Conservation (phyloP, 768 basidiomycete genomes). For the Podaxis pistillaris region DNA sequence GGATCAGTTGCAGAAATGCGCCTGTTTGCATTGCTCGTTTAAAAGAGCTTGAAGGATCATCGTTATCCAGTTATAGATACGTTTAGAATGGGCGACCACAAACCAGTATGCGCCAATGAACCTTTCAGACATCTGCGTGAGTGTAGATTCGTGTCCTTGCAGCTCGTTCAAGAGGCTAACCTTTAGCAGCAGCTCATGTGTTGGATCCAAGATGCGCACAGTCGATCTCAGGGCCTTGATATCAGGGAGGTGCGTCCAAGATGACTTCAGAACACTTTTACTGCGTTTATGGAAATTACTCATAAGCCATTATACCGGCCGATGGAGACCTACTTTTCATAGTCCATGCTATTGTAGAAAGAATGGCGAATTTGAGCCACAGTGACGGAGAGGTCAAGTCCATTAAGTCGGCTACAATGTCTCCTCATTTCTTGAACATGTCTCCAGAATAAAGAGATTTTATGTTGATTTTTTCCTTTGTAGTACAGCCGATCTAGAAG, state of each 20-base stretch:
- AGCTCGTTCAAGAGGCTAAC: background rate
- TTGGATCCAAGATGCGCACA: slow-evolving; percentile 34
- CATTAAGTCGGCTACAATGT: slow-evolving; percentile 39
- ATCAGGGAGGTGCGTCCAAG: slow-evolving; percentile 66
- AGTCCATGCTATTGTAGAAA: slow-evolving; percentile 46
- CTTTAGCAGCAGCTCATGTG: background rate
- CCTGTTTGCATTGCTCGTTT: slow-evolving; percentile 65
- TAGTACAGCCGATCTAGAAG: slow-evolving; percentile 70
- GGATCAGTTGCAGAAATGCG: slow-evolving; percentile 68
- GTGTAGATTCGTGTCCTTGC: background rate
- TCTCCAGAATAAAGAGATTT: slow-evolving; percentile 67
- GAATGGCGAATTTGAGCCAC: slow-evolving; percentile 42
- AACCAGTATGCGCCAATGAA: slow-evolving; percentile 53
- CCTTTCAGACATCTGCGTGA: slow-evolving; percentile 23
- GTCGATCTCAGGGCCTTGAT: slow-evolving; percentile 17
- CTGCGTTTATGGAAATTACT: slow-evolving; percentile 28
- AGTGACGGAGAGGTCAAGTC: slow-evolving; percentile 27
- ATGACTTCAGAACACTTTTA: slow-evolving; percentile 48
- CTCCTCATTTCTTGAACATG: slow-evolving; percentile 60
- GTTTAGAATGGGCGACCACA: slow-evolving; percentile 16
- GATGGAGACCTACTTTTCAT: slow-evolving; percentile 33
- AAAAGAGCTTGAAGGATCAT: slow-evolving; percentile 46
- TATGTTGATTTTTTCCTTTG: slow-evolving; percentile 80
- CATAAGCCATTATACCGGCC: background rate
- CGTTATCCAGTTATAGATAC: background rate